Evolutionary conservation across 257 asterid genomes (phyloP).

Genomic region (Ligustrum vulgare): DNA sequence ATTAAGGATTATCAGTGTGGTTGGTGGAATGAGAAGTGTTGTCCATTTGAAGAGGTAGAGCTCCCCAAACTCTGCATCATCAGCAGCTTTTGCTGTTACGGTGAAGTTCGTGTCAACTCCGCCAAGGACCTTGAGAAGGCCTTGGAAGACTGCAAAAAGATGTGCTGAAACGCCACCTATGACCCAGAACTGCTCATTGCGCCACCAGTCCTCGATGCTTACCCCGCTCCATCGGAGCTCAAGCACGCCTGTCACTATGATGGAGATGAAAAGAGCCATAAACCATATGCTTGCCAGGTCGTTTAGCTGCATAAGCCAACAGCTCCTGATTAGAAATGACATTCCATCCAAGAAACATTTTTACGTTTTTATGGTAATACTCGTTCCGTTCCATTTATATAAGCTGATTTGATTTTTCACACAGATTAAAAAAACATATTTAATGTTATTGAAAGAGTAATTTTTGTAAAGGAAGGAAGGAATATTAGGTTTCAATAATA

Average conservation of each 20-base stretch:
- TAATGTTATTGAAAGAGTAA: too few relatives aligned
- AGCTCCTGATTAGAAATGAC: slow-evolving; percentile 9
- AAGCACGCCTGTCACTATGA: slow-evolving; percentile 67
- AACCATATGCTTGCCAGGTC: slow-evolving; percentile 78
- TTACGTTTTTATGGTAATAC: too few relatives aligned
- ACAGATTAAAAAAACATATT: too few relatives aligned
- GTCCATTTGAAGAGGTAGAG: slow-evolving; percentile 94
- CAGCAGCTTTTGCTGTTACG: slow-evolving; percentile 74
- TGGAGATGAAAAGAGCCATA: slow-evolving; percentile 80
- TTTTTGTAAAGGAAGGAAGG: too few relatives aligned
- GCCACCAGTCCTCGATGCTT: slow-evolving; percentile 92
- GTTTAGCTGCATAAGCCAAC: slow-evolving; percentile 54
- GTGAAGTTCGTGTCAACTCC: slow-evolving; percentile 87
- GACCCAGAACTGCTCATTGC: slow-evolving; percentile 90
- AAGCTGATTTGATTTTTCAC: too few relatives aligned
- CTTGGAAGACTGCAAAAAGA: slow-evolving; percentile 84
- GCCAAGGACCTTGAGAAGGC: slow-evolving; percentile 82
- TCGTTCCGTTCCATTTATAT: too few relatives aligned
- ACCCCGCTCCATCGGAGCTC: slow-evolving; percentile 89
- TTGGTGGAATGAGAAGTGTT: slow-evolving; percentile 82
- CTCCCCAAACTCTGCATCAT: slow-evolving; percentile 74
- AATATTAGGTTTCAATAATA: background rate
- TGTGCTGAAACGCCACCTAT: slow-evolving; percentile 85
- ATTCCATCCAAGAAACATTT: background rate
- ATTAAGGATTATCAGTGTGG: slow-evolving; percentile 68